Evolutionary conservation across 306 rosid species (phyloP).

Genomic region (Acacia crassicarpa): DNA sequence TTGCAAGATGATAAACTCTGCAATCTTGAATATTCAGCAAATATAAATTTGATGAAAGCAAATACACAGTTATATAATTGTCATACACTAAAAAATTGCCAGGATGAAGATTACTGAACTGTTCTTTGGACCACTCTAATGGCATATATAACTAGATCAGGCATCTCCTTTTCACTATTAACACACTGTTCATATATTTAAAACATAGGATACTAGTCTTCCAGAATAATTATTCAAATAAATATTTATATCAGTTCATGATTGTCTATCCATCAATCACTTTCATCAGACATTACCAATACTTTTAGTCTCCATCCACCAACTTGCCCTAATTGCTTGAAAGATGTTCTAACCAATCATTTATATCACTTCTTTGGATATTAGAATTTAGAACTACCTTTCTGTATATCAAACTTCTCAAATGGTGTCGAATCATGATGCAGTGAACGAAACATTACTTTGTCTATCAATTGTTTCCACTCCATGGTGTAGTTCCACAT

Average conservation of each 20-base stretch:
- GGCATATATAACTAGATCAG: not conserved
- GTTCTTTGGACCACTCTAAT: not conserved
- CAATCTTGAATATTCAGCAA: not conserved
- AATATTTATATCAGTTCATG: not conserved
- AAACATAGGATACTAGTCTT: not conserved
- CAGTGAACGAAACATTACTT: not conserved
- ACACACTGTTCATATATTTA: not conserved
- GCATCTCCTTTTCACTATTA: constrained; percentile 3
- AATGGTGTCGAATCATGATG: not conserved
- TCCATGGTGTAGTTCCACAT: not conserved
- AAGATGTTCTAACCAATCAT: constrained; percentile 1
- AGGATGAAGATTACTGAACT: not conserved
- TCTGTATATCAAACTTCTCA: not conserved
- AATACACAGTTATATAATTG: not conserved
- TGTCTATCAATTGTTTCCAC: not conserved
- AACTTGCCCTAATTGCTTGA: not conserved
- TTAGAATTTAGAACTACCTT: not conserved
- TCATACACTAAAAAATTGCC: not conserved
- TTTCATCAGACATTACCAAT: not conserved
- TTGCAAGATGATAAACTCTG: not conserved
- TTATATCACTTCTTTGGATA: not conserved
- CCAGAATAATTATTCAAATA: not conserved
- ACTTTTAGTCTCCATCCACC: not conserved
- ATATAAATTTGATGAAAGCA: not conserved
- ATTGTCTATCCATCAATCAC: not conserved